Evolutionary conservation across 805 yeast species (phyloP), one percentile per base, ranked within the genome.

Genomic region (Candida montana): DNA sequence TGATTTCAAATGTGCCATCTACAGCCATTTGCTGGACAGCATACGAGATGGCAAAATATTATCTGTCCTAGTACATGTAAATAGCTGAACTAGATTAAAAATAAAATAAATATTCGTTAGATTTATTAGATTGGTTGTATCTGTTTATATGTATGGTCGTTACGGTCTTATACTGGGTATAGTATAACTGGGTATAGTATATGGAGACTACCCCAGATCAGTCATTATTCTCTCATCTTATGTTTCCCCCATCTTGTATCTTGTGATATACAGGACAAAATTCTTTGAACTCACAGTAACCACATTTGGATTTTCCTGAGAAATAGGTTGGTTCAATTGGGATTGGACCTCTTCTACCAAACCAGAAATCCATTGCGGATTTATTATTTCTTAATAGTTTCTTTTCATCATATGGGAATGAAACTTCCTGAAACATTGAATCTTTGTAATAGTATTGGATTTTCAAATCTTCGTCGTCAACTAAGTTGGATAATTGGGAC

Each of bases 1-100:
- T 93, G 38, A 80, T 91, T 21, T 82, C 90, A 51, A 89, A 89
- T 62, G 89, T 91, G 59, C 99, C 99, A 17, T 80, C 93, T 36
- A 91, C 98, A 11, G 98, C 98, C 16, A 88, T 91, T 47, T 82
- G 95, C 53, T 91, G 98, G 98, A 91, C 98, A 2, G 88, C 95
- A 19, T 91, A 91, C 63, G 99, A 91, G 62, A 89, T 89, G 95
- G 97, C 96, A 33, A 91, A 91, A 44, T 66, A 63, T 48, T 62
- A 64, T 42, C 48, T 67, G 37, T 47, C 41, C 17, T 38, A 30
- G 30, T 15, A 36, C 29, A n/a, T 4, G 34, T 8, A 18, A 30
- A 30, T 30, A 11, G 20, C 12, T 26, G n/a, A 10, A 23, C 29
- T 26, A 26, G n/a, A 21, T 6, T 21, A 26, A 26, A 26, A 13